Base-by-base conservation (phyloP, 2,329 filamentous ascomycete genomes). In the Alternaria longipes region DNA sequence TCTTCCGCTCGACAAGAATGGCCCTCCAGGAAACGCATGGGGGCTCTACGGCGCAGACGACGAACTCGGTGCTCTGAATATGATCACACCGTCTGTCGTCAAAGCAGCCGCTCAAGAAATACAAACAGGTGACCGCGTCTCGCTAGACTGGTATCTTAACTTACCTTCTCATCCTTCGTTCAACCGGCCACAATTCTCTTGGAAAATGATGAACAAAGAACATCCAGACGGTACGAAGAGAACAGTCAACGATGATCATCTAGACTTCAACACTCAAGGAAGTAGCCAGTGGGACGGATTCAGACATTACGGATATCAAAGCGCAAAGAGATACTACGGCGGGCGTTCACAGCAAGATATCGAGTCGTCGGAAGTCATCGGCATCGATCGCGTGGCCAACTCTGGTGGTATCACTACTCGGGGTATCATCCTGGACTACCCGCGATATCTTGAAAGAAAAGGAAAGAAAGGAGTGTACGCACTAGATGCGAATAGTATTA, bases 11-110 rank as follows among this genome's bases (percentile, higher is more conserved):
- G 79, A 81, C 57, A 82, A 83, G 47, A 72, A 79, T 57, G 84
- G 84, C 0, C 84, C 85, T 7, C 79, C 74, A 3, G 83, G 83
- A 8, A 87, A 87, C 58, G 84, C 86, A 6, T 88, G 86, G 86
- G 84, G 84, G 1, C 80, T 86, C 5, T 87, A 84, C 62, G 85
- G 85, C 3, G 68, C 77, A 5, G 58, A 78, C 3, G 85, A 87
- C 60, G 77, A 87, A 64, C 78, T 85, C 11, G 86, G 86, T 24
- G 85, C 83, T 67, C 77, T 88, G 1, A 87, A 87, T 69, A 78
- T 86, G 3, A 79, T 87, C 55, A 87, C 84, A 0, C 80, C 83
- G 0, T 71, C 77, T n/a, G 78, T 77, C 11, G 78, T 83, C 20
- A 74, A 75, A 8, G 71, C 75, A 7, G 83, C 82, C 0, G 78